Evolutionary conservation across 371 early-diverging fungal species (phyloP).

Genomic region (Lichtheimia corymbifera): DNA sequence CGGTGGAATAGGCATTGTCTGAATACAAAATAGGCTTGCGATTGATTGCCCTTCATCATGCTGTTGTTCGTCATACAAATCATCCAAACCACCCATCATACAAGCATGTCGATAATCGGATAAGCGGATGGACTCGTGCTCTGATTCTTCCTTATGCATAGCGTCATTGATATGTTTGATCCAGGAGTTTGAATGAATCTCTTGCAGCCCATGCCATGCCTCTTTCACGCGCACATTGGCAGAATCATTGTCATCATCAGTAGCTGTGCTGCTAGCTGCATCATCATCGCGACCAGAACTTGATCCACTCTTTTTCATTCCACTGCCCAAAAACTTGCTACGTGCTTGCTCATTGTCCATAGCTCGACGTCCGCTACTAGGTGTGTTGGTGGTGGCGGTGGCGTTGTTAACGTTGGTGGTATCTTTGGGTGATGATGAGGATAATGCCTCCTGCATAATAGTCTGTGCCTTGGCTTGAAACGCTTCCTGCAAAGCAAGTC

Average conservation of each 20-base stretch:
- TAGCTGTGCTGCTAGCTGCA: background rate
- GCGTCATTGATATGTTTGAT: slow-evolving; percentile 35
- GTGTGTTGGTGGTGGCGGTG: slow-evolving; percentile 3
- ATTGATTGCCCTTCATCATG: slow-evolving; percentile 14
- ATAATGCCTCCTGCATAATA: slow-evolving; percentile 17
- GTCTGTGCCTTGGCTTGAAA: slow-evolving; percentile 59
- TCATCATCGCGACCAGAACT: background rate
- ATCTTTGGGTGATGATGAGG: no score
- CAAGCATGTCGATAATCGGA: slow-evolving; percentile 24
- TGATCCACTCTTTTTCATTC: slow-evolving; percentile 5
- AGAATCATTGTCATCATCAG: slow-evolving; percentile 6
- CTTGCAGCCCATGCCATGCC: slow-evolving; percentile 60
- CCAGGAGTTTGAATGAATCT: slow-evolving; percentile 61
- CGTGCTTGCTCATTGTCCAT: slow-evolving; percentile 19
- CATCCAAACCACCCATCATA: slow-evolving; percentile 16
- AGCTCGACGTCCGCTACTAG: slow-evolving; percentile 3
- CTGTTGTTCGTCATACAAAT: slow-evolving; percentile 9
- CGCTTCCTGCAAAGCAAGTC: slow-evolving; percentile 55
- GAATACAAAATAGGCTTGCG: slow-evolving; percentile 26
- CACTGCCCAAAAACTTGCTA: slow-evolving; percentile 11
- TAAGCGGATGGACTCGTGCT: slow-evolving; percentile 12
- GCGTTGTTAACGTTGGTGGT: no score
- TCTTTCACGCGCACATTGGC: slow-evolving; percentile 41
- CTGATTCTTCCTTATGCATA: slow-evolving; percentile 25
- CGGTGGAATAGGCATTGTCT: slow-evolving; percentile 22